These are phyloP conservation scores for Colletotrichum liriopes DNA, from an alignment of 2,329 filamentous ascomycete species.

Conservation along the genomic window DNA sequence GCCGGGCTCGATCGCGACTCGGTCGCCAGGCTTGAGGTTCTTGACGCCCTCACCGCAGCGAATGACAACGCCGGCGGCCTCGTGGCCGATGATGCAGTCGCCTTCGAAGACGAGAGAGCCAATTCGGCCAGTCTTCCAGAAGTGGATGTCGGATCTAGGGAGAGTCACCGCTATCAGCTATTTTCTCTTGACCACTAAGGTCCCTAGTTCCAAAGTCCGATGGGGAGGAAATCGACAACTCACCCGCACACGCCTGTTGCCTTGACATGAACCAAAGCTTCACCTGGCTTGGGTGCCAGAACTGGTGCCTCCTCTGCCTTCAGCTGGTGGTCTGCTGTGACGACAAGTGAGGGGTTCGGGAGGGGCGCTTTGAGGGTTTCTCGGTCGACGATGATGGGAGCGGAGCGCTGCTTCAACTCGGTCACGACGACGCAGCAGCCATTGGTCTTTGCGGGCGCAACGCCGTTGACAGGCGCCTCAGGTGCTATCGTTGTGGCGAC, in stretches of 20 bases:
- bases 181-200: background rate
- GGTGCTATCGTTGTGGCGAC: slow-evolving; percentile 24
- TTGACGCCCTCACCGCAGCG: slow-evolving; percentile 69
- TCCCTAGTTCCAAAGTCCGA: background rate
- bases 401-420: slow-evolving; percentile 12
- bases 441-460: slow-evolving; percentile 18
- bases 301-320: slow-evolving; percentile 72
- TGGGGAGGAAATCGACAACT: slow-evolving; percentile 25
- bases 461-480: slow-evolving; percentile 19
- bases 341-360: slow-evolving; percentile 70
- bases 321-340: slow-evolving; percentile 73
- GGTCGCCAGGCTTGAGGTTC: slow-evolving; percentile 70
- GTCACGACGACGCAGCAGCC: slow-evolving; percentile 24
- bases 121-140: slow-evolving; percentile 77
- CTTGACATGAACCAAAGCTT: slow-evolving; percentile 74
- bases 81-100: slow-evolving; percentile 77
- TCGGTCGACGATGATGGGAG: background rate
- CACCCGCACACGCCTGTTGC: slow-evolving; percentile 76
- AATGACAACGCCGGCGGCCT: slow-evolving; percentile 74
- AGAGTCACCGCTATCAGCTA: background rate
- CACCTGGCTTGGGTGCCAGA: slow-evolving; percentile 65
- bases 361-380: slow-evolving; percentile 49
- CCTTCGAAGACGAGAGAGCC: slow-evolving; percentile 74
- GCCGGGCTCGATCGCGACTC: slow-evolving; percentile 78
- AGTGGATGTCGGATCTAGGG: slow-evolving; percentile 75